These are phyloP conservation scores for Tanacetum coccineum DNA, from an alignment of 129 eudicot species.

Conservation along the genomic window DNA sequence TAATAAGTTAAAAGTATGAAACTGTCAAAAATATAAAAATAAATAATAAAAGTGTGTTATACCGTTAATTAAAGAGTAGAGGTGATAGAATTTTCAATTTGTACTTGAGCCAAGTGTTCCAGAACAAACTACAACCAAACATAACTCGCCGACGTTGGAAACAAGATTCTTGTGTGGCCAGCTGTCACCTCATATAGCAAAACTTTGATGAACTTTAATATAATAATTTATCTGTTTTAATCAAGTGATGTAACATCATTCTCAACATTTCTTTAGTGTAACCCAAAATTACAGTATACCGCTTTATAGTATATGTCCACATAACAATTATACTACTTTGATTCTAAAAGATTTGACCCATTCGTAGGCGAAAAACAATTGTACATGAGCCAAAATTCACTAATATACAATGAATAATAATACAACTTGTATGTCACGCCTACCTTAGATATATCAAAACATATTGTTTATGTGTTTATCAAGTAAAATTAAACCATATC, in stretches of 20 bases:
- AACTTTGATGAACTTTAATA: no score
- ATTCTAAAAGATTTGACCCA: not conserved
- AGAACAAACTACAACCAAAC: no score
- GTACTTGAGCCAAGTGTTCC: no score
- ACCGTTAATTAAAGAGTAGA: no score
- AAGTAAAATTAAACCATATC: no score
- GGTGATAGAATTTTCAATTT: no score
- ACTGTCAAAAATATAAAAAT: no score
- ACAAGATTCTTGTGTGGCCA: not conserved
- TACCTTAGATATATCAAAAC: not conserved
- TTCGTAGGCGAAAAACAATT: not conserved
- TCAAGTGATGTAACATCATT: not conserved
- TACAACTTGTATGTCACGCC: not conserved
- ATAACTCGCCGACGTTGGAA: not conserved
- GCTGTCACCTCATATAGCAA: not conserved
- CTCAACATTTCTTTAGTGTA: not conserved
- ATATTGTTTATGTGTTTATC: not conserved
- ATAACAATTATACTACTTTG: no score
- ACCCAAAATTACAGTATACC: not conserved
- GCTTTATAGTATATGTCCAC: not conserved
- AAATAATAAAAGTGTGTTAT: no score
- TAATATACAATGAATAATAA: not conserved
- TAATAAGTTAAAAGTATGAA: no score
- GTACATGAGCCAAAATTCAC: conserved; percentile 7
- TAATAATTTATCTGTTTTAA: no score